phyloP scores from a whole-genome alignment of 2,329 filamentous ascomycete species.

The Tolypocladium ophioglossoides region DNA sequence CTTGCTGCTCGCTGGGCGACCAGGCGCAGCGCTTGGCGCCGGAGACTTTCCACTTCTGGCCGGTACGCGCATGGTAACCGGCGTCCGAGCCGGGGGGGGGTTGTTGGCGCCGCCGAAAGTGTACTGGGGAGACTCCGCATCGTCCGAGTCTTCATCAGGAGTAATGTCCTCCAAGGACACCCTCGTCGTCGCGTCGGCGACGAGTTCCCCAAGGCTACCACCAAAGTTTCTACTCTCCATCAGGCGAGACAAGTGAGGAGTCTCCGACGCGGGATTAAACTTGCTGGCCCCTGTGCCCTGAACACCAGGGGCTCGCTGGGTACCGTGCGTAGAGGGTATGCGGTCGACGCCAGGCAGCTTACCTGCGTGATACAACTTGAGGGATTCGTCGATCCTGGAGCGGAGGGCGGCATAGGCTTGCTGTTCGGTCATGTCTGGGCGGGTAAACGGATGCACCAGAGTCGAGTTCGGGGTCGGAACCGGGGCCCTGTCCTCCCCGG shows the following conservation, averaged over 20 bases:
- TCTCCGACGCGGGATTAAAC: conserved; percentile 45
- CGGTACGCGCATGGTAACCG: conserved; percentile 47
- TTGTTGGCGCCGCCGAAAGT: conserved; percentile 5
- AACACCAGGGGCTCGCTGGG: neutral
- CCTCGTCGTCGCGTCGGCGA: conserved; percentile 48
- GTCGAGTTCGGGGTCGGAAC: conserved; percentile 4
- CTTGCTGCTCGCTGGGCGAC: conserved; percentile 48
- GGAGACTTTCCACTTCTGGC: conserved; percentile 46
- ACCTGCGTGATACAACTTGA: conserved; percentile 40
- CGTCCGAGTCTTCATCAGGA: conserved; percentile 45
- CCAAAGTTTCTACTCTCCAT: conserved; percentile 51
- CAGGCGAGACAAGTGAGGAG: conserved; percentile 57
- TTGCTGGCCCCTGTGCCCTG: neutral
- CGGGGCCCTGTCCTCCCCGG: conserved; percentile 15
- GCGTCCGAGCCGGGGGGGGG: conserved; percentile 17
- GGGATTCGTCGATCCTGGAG: conserved; percentile 42
- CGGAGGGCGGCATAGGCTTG: conserved; percentile 40
- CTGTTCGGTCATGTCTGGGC: conserved; percentile 38
- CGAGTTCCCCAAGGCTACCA: conserved; percentile 47
- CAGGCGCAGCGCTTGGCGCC: conserved; percentile 25
- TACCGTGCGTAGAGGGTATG: conserved; percentile 27
- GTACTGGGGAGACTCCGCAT: conserved; percentile 10
- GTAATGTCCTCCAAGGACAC: conserved; percentile 37
- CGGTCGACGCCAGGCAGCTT: conserved; percentile 36
- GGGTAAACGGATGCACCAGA: conserved; percentile 24